Percentiles rank a stretch among this genome's conserved stretches.
These are phyloP conservation scores for Penicillium waksmanii DNA, from an alignment of 495 filamentous ascomycete species.

Conservation along the genomic window DNA sequence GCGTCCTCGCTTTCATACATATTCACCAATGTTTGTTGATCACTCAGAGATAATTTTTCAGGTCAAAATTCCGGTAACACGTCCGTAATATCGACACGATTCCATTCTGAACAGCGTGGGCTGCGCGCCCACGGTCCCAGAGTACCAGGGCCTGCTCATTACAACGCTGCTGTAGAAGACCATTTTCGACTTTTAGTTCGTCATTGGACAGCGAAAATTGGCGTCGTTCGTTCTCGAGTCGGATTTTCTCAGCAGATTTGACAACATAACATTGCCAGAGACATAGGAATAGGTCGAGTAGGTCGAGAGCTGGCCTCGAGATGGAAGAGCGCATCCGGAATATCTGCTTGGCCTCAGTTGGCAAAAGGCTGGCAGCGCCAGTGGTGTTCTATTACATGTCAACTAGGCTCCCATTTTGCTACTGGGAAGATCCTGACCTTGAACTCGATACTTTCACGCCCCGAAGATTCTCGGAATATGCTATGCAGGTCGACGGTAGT, in stretches of 20 bases:
- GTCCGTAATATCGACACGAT: no score
- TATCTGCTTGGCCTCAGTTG: not conserved
- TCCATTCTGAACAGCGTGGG: no score
- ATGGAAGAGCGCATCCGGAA: not conserved
- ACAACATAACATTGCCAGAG: not conserved
- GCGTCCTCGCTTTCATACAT: no score
- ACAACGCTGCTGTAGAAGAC: constrained; percentile 6
- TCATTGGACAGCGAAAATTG: no score
- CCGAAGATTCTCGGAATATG: not conserved
- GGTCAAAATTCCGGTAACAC: no score
- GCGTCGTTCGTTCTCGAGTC: no score
- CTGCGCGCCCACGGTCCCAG: constrained; percentile 2
- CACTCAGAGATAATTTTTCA: no score
- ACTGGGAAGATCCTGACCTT: not conserved
- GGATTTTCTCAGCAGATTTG: no score
- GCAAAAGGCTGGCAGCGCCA: not conserved
- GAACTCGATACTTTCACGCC: not conserved
- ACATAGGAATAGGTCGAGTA: not conserved
- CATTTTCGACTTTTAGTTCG: not conserved
- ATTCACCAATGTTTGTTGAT: no score
- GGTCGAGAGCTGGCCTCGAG: not conserved
- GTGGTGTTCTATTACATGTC: not conserved
- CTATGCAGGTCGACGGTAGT: not conserved
- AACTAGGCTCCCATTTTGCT: not conserved
- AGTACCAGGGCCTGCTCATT: constrained; percentile 5